Evolutionary conservation across 495 filamentous ascomycete species (phyloP), one percentile per base, ranked within the genome.

Genomic region (Gamarada debralockiae): DNA sequence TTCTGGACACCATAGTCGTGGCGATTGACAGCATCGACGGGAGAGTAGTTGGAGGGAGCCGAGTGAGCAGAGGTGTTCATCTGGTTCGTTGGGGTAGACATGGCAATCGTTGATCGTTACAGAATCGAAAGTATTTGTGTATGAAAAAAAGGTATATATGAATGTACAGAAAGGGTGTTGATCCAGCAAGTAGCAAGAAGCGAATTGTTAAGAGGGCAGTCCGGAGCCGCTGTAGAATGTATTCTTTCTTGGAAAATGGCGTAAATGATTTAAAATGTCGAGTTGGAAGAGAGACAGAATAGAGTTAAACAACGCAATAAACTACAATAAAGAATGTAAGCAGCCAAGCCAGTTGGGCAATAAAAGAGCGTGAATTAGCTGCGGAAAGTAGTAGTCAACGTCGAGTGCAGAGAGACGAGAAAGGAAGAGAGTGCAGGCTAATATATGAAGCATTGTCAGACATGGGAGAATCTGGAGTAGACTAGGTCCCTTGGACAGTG

Each of bases 291-390:
- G 56, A 56, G 42, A 48, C 52, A 55, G 46, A 62, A 58, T 62
- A 62, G 63, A 59, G 56, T 59, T 59, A 63, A 47, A 66, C 65
- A 66, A 73, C 69, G 67, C 67, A 69, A 70, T 68, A 70, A 69
- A 64, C 66, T 67, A 60, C 56, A 70, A 59, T 57, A 73, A 71
- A 65, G 55, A 65, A 69, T 67, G 70, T 66, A 78, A 78, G 73
- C 74, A 77, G 73, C 74, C 75, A 77, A 79, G 68, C 75, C 73
- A 77, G 75, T 80, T 79, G 77, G 74, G 51, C 61, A 56, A 67
- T 68, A 66, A 72, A 72, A 72, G 77, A 77, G 74, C 74, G 75
- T 72, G 68, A 64, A 70, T 68, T 64, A 77, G 75, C 75, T 73
- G 73, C 71, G 70, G 70, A 49, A 56, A 44, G 42, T 15, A 38